phyloP scores from a whole-genome alignment of 495 filamentous ascomycete species.

The Cudoniella acicularis region DNA sequence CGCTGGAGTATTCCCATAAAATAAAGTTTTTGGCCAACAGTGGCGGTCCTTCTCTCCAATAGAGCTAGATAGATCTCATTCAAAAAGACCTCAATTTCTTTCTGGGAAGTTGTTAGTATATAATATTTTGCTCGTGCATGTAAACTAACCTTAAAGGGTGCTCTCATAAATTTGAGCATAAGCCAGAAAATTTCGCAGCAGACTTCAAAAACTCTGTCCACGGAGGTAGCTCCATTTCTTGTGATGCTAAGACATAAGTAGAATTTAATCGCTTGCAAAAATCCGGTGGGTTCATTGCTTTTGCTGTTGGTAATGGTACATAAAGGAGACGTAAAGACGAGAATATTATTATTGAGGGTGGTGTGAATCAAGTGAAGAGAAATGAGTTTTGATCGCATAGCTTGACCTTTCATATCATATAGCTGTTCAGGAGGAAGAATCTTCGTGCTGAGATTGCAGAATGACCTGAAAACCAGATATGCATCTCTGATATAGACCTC shows the following conservation, averaged over 20 bases:
- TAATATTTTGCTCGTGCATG: not conserved
- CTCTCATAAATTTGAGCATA: slow-evolving; percentile 89
- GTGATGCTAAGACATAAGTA: slow-evolving; percentile 92
- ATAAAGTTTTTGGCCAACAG: slow-evolving; percentile 85
- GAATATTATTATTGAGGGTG: slow-evolving; percentile 84
- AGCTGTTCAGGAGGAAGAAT: slow-evolving; percentile 82
- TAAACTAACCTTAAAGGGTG: slow-evolving; percentile 76
- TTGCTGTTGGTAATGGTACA: slow-evolving; percentile 86
- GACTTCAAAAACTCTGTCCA: slow-evolving; percentile 88
- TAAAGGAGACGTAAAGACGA: slow-evolving; percentile 81
- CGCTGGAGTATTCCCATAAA: slow-evolving; percentile 83
- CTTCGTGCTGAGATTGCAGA: slow-evolving; percentile 97
- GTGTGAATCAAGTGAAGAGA: slow-evolving; percentile 93
- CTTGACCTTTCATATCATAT: slow-evolving; percentile 85
- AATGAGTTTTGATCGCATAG: slow-evolving; percentile 95
- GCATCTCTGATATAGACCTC: slow-evolving; percentile 96
- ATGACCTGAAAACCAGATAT: slow-evolving; percentile 93
- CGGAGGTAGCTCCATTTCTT: slow-evolving; percentile 89
- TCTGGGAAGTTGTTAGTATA: slow-evolving; percentile 43
- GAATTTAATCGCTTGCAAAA: slow-evolving; percentile 93
- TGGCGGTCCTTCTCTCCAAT: slow-evolving; percentile 80
- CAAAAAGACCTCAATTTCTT: slow-evolving; percentile 96
- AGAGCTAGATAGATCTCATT: slow-evolving; percentile 97
- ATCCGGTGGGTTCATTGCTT: slow-evolving; percentile 78
- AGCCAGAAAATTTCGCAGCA: slow-evolving; percentile 98